Evolutionary conservation across 768 basidiomycete genomes (phyloP).

Genomic region (Amanita subjunquillea): DNA sequence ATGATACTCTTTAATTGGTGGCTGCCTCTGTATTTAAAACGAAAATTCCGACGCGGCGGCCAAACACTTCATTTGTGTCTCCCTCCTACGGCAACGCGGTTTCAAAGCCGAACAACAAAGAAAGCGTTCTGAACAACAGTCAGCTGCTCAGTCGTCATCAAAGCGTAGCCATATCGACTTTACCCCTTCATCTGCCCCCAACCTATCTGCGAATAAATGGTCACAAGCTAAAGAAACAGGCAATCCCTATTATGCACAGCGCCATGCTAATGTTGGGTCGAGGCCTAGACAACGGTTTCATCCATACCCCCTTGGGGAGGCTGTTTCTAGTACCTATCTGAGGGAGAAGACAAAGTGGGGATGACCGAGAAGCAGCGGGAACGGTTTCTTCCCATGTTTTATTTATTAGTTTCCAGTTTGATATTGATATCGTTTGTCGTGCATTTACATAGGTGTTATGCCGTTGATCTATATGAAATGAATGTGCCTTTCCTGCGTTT

Average conservation of each 20-base stretch:
- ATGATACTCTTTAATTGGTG: neutral
- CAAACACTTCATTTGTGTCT: neutral
- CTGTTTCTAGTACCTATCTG: neutral
- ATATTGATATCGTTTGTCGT: too few species aligned
- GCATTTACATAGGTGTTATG: too few species aligned
- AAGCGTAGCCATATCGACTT: slow-evolving; percentile 61
- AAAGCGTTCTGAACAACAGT: slow-evolving; percentile 48
- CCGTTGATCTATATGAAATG: too few species aligned
- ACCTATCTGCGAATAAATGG: neutral
- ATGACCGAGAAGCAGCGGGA: neutral
- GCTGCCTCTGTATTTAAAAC: neutral
- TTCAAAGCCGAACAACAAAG: slow-evolving; percentile 55
- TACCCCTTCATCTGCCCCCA: slow-evolving; percentile 16
- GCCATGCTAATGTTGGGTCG: neutral
- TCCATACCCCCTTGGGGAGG: slow-evolving; percentile 1
- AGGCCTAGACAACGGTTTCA: slow-evolving; percentile 5
- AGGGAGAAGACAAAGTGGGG: slow-evolving; percentile 2
- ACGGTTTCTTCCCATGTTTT: too few species aligned
- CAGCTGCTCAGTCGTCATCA: slow-evolving; percentile 37
- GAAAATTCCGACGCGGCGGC: neutral
- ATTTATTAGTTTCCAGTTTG: too few species aligned
- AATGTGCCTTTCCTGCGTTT: too few species aligned
- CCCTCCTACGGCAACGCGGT: neutral
- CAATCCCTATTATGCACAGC: slow-evolving; percentile 2
- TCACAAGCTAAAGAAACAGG: neutral